These are phyloP conservation scores for Thielaviopsis euricoi DNA, from an alignment of 2,329 filamentous ascomycete species.

Conservation along the genomic window DNA sequence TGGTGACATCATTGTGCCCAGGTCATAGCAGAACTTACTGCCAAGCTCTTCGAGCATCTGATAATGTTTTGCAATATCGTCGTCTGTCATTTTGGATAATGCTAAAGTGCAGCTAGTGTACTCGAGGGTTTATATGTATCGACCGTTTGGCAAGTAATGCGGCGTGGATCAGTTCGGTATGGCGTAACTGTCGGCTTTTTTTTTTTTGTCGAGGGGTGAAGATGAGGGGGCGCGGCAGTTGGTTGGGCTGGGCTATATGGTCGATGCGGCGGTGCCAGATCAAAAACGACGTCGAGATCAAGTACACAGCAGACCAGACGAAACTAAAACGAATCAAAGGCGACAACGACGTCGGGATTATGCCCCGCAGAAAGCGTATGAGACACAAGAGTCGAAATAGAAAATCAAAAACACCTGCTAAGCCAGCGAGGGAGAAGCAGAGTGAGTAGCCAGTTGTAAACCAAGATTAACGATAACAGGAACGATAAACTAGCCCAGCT, in stretches of 20 bases:
- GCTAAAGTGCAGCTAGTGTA: not conserved
- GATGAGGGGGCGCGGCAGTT: not conserved
- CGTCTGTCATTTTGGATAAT: slow-evolving; percentile 32
- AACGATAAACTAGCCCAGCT: not conserved
- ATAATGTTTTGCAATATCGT: slow-evolving; percentile 68
- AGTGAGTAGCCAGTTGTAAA: not conserved
- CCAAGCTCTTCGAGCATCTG: slow-evolving; percentile 93
- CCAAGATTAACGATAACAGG: not conserved
- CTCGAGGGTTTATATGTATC: not conserved
- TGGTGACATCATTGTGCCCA: not conserved
- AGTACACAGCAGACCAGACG: not conserved
- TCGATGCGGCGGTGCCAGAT: not conserved
- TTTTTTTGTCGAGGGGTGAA: not conserved
- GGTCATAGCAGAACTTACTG: slow-evolving; percentile 41
- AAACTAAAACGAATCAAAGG: not conserved
- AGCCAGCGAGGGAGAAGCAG: not conserved
- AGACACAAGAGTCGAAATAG: not conserved
- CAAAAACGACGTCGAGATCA: not conserved
- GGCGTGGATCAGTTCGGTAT: not conserved
- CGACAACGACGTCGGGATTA: not conserved
- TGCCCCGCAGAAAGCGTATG: not conserved
- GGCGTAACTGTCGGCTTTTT: not conserved
- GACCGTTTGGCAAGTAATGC: not conserved
- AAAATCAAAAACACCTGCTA: not conserved
- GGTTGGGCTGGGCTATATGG: not conserved